Conservation (phyloP, 345 rosid genomes). For the Carallia pectinifolia region DNA sequence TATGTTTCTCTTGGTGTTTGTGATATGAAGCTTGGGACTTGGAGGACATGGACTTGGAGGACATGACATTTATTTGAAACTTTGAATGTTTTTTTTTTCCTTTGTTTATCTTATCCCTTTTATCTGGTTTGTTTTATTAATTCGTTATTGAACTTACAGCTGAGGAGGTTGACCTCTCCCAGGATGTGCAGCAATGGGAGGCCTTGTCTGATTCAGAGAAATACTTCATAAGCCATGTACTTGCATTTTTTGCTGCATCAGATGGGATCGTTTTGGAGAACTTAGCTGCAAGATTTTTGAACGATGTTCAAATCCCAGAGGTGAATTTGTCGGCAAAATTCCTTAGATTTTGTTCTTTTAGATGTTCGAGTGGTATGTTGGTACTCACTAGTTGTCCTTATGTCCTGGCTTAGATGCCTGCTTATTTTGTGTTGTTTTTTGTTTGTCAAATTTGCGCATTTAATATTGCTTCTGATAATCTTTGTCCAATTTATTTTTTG, state of each 20-base stretch:
- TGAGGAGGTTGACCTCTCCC: slow-evolving; percentile 92
- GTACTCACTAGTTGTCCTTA: too few species aligned
- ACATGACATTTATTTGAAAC: too few species aligned
- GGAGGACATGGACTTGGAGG: too few species aligned
- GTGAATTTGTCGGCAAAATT: slow-evolving; percentile 27
- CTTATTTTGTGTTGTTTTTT: neutral
- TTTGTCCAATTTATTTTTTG: neutral
- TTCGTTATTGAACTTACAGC: slow-evolving; percentile 43
- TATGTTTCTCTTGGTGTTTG: too few species aligned
- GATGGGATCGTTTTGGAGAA: slow-evolving; percentile 95
- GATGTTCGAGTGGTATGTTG: too few species aligned
- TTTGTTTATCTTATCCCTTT: neutral
- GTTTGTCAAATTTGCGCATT: neutral
- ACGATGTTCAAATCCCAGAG: slow-evolving; percentile 87
- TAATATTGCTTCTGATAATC: neutral
- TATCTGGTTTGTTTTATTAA: neutral
- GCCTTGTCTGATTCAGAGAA: slow-evolving; percentile 56
- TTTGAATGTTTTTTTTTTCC: neutral
- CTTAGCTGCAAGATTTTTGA: slow-evolving; percentile 81
- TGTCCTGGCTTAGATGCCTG: too few species aligned
- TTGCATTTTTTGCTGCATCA: slow-evolving; percentile 90
- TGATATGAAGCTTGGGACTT: too few species aligned
- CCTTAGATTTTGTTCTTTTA: neutral
- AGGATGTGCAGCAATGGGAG: slow-evolving; percentile 80
- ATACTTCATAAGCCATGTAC: slow-evolving; percentile 75